These are phyloP conservation scores for Neospora caninum DNA, from an alignment of 169 alveolate species.

Conservation along the genomic window DNA sequence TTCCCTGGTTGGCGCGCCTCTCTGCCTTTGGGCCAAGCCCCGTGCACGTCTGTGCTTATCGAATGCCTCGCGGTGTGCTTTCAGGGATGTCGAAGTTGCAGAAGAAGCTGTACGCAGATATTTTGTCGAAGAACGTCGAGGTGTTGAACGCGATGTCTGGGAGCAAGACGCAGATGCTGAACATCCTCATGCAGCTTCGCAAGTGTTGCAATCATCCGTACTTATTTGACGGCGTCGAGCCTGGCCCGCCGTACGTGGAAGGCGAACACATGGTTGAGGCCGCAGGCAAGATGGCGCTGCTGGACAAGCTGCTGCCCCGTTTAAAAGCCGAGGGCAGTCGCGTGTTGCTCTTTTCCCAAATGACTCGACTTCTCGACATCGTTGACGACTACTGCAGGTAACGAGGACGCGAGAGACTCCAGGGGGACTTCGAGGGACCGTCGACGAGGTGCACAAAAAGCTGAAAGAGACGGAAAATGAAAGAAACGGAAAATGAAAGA, in stretches of 20 bases:
- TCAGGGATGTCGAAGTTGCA: conserved; percentile 79
- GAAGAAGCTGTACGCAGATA: conserved; percentile 85
- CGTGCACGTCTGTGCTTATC: neutral
- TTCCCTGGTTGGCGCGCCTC: no score
- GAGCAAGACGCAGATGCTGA: conserved; percentile 92
- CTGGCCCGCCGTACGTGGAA: conserved; percentile 77
- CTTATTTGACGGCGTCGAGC: conserved; percentile 91
- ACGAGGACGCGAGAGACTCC: no score
- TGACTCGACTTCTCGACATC: conserved; percentile 97
- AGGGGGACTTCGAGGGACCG: no score
- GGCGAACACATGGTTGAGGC: conserved; percentile 75
- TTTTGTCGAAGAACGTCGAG: conserved; percentile 75
- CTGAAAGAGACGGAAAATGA: neutral
- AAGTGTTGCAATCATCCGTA: conserved; percentile 98
- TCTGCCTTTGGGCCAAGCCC: no score
- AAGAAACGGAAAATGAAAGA: neutral
- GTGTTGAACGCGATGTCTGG: conserved; percentile 61
- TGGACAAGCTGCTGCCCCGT: conserved; percentile 92
- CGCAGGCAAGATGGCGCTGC: conserved; percentile 93
- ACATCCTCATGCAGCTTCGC: conserved; percentile 97
- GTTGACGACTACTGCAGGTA: conserved; percentile 93
- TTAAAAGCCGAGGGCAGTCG: conserved; percentile 92
- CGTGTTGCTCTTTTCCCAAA: conserved; percentile 96
- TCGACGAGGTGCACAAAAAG: no score
- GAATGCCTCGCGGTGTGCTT: neutral